Base-by-base conservation (phyloP, 2,329 filamentous ascomycete species). In the Paecilomyces formosus region DNA sequence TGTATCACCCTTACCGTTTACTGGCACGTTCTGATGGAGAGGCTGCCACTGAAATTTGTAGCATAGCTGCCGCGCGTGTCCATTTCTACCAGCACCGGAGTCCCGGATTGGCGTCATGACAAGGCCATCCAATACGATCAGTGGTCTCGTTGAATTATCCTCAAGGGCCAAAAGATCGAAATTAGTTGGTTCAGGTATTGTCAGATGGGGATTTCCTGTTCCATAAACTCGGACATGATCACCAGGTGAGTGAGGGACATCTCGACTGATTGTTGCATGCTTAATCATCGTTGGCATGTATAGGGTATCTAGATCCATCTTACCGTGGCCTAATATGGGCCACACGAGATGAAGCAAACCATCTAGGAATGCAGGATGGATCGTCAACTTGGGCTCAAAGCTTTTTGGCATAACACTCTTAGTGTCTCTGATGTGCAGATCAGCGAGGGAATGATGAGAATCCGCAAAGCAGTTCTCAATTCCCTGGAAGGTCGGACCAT, bases 401-500 rank as follows among this genome's bases (percentile, higher is more conserved):
- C 67, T 63, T 60, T 74, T 70, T 0, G 79, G 80, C 81, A 83
- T 82, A 0, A 68, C 62, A 1, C 68, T 62, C 0, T 68, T 68
- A 0, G 80, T 82, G 53, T 82, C 74, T 2, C 74, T 74, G 2
- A 81, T 67, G 11, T 70, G 62, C 7, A 81, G 63, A 3, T 72
- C 68, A 1, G 72, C 74, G 8, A 65, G 4, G 54, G 55, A 22
- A 31, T 31, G 30, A 31, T 31, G 30, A 31, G 66, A 63, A 11
- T 72, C 74, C 3, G 78, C 76, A 22, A 71, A 72, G 63, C 78
- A 81, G 57, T 79, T 76, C 51, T 72, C 70, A 9, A 85, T 63
- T 3, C 80, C 78, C 64, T 81, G 80, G 70, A 85, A 85, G 0
- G 74, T 74, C 1, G 76, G 68, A 0, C 82, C 82, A 61, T 84